These are phyloP conservation scores for Fusarium goolgardi DNA, from an alignment of 2,329 filamentous ascomycete genomes.

Conservation along the genomic window DNA sequence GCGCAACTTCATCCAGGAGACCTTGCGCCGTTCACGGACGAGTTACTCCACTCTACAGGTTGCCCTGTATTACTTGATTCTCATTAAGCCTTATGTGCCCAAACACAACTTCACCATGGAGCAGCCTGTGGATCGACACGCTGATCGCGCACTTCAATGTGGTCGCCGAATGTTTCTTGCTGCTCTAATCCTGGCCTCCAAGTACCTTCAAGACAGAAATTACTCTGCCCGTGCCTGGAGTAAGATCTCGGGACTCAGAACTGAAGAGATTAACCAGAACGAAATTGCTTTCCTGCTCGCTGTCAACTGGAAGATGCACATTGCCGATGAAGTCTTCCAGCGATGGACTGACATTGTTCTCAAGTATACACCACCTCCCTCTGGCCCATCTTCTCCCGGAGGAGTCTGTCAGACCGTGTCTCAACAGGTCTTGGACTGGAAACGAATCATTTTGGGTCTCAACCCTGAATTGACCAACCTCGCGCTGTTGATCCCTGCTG, in stretches of 20 bases:
- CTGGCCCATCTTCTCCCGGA: conserved; percentile 65
- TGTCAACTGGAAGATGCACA: conserved; percentile 94
- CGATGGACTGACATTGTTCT: conserved; percentile 94
- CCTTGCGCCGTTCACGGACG: conserved; percentile 90
- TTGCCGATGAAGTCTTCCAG: conserved; percentile 88
- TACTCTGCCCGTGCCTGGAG: conserved; percentile 98
- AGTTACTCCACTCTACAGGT: conserved; percentile 98
- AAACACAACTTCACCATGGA: conserved; percentile 87
- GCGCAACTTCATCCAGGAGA: conserved; percentile 97
- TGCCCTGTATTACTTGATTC: conserved; percentile 92
- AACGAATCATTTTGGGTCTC: conserved; percentile 66
- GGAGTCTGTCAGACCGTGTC: conserved; percentile 56
- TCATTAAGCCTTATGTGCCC: conserved; percentile 92
- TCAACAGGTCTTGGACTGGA: conserved; percentile 67
- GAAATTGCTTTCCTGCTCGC: conserved; percentile 91
- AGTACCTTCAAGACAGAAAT: conserved; percentile 97
- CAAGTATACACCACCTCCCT: conserved; percentile 80
- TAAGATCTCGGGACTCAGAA: conserved; percentile 97
- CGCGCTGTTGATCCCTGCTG: conserved; percentile 60
- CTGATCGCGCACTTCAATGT: conserved; percentile 87
- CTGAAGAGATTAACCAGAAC: conserved; percentile 94
- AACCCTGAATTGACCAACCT: conserved; percentile 70
- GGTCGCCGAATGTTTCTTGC: conserved; percentile 97
- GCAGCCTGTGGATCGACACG: conserved; percentile 77
- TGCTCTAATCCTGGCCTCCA: conserved; percentile 93